phyloP scores from a whole-genome alignment of 352 stramenopile species.

The Globisporangium paroecandrum region DNA sequence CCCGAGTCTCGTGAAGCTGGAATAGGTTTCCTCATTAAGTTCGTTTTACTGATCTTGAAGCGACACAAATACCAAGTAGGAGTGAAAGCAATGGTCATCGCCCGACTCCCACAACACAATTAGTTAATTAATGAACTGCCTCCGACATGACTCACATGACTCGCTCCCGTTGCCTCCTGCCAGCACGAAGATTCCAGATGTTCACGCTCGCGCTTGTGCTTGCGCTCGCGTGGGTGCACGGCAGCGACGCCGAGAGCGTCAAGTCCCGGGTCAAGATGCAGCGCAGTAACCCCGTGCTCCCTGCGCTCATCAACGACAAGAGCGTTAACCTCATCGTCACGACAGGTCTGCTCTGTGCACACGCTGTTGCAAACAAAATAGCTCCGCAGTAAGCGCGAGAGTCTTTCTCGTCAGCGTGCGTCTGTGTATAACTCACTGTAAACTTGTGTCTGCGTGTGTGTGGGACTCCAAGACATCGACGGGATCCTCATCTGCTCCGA shows the following conservation, averaged over 20 bases:
- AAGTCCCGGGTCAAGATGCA: slow-evolving; percentile 34
- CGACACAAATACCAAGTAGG: not conserved
- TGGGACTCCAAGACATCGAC: slow-evolving; percentile 26
- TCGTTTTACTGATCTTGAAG: not conserved
- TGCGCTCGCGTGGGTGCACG: not conserved
- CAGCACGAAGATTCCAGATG: not conserved
- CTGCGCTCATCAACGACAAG: slow-evolving; percentile 28
- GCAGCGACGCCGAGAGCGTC: not conserved
- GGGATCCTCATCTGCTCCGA: slow-evolving; percentile 41
- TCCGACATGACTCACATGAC: not conserved
- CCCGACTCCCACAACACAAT: not conserved
- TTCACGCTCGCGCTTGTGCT: slow-evolving; percentile 1
- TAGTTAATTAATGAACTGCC: not conserved
- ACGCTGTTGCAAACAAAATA: not conserved
- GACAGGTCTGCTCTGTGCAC: slow-evolving; percentile 20
- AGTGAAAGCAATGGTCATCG: not conserved
- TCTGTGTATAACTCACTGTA: not conserved
- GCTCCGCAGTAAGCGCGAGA: not conserved
- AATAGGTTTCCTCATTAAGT: not conserved
- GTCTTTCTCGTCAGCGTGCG: not conserved
- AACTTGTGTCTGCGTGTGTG: not conserved
- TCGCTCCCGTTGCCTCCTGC: not conserved
- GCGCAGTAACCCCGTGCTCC: slow-evolving; percentile 40
- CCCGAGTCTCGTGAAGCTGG: too few relatives aligned
- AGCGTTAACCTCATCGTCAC: slow-evolving; percentile 38